These are phyloP conservation scores for Dictyostelium discoideum DNA, from an alignment of 78 protist species.

Conservation along the genomic window DNA sequence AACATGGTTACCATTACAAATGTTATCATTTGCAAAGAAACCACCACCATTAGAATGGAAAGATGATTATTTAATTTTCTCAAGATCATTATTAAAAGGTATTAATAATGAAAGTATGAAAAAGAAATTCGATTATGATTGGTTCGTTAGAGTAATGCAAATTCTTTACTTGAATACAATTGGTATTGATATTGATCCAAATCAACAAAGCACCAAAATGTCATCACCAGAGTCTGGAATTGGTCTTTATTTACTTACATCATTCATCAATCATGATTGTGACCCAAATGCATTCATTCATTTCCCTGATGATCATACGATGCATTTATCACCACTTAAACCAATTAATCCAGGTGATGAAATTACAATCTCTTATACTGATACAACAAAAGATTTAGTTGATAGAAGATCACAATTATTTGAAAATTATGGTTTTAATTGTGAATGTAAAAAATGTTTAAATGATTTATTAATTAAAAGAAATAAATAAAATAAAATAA, in stretches of 20 bases:
- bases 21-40: slow-evolving; percentile 68
- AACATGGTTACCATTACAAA: slow-evolving; percentile 59
- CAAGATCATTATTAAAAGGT: slow-evolving; percentile 1
- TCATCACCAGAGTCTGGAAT: slow-evolving; percentile 55
- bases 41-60: slow-evolving; percentile 76
- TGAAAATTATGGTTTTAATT: slow-evolving; percentile 74
- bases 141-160: slow-evolving; percentile 74
- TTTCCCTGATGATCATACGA: slow-evolving; percentile 40
- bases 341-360: slow-evolving; percentile 55
- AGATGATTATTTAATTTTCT: slow-evolving; percentile 56
- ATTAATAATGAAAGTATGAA: not conserved
- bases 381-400: slow-evolving; percentile 28
- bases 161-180: slow-evolving; percentile 51
- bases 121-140: slow-evolving; percentile 47
- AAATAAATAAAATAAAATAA: not conserved
- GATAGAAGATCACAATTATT: slow-evolving; percentile 46
- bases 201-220: not conserved
- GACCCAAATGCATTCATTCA: slow-evolving; percentile 40
- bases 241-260: slow-evolving; percentile 40
- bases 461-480: slow-evolving; percentile 23
- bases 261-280: slow-evolving; percentile 70
- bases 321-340: not conserved
- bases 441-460: slow-evolving; percentile 51
- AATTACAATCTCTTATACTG: slow-evolving; percentile 41
- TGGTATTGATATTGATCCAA: slow-evolving; percentile 52